Conservation (phyloP, 768 basidiomycete genomes). For the Cystobasidium ongulense region DNA sequence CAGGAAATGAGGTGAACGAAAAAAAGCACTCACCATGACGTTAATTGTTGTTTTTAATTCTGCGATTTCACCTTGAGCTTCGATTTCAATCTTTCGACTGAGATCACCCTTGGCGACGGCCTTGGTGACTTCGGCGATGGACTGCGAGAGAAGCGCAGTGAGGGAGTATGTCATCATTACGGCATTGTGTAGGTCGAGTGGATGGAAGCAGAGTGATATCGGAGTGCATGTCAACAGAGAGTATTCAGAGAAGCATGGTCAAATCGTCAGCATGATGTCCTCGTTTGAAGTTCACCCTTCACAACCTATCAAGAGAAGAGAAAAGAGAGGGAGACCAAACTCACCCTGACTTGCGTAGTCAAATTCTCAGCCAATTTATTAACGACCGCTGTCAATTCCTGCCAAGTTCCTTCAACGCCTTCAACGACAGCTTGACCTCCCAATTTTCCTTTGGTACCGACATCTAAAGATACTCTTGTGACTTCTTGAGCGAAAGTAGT, state of each 20-base stretch:
- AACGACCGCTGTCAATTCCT: conserved; percentile 63
- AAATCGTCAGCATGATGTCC: too few species aligned
- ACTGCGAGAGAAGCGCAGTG: conserved; percentile 13
- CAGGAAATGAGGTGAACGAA: background rate
- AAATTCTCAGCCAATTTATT: conserved; percentile 49
- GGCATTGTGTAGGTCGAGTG: conserved; percentile 1
- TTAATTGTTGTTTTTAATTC: conserved; percentile 48
- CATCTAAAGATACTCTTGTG: conserved; percentile 49
- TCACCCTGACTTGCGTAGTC: conserved; percentile 47
- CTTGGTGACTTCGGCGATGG: conserved; percentile 41
- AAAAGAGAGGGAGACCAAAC: background rate
- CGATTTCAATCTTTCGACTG: conserved; percentile 49
- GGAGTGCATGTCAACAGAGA: too few species aligned
- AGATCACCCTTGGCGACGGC: conserved; percentile 49
- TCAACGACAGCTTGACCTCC: conserved; percentile 48
- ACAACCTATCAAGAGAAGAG: too few species aligned
- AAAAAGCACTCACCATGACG: conserved; percentile 49
- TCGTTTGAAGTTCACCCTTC: too few species aligned
- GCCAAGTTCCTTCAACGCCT: conserved; percentile 50
- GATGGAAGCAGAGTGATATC: too few species aligned
- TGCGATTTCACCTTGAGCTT: conserved; percentile 51
- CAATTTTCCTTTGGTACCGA: conserved; percentile 51
- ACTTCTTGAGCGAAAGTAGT: conserved; percentile 69
- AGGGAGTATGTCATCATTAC: too few species aligned
- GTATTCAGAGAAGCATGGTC: too few species aligned